Percentiles rank a stretch among this genome's conserved stretches.
Conservation (phyloP, 306 rosid genomes). For the Mimosa bimucronata region DNA sequence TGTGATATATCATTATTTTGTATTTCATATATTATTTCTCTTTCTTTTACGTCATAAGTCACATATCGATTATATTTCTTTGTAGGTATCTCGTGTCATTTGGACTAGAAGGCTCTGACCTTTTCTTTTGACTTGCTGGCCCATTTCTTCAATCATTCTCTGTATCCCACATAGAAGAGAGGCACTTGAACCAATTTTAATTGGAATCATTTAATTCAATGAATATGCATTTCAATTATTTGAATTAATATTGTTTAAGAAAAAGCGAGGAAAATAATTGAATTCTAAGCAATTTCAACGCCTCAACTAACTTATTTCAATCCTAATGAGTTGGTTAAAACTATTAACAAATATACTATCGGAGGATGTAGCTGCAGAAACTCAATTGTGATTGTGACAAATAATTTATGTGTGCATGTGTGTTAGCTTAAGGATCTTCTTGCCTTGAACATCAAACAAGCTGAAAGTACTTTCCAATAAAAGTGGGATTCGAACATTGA, state of each 20-base stretch:
- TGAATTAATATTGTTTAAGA: background rate
- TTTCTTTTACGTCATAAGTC: too few relatives aligned
- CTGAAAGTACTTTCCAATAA: background rate
- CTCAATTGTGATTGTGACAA: conserved; percentile 6
- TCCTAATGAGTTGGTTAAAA: background rate
- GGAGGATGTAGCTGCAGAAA: background rate
- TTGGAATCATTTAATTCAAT: too few relatives aligned
- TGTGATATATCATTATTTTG: too few relatives aligned
- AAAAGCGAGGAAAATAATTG: background rate
- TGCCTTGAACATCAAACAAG: conserved; percentile 15
- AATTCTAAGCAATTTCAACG: background rate
- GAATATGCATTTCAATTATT: background rate
- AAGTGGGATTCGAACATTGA: background rate
- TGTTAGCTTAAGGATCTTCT: background rate
- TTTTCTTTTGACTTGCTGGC: too few relatives aligned
- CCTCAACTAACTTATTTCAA: too few relatives aligned
- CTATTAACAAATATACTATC: too few relatives aligned
- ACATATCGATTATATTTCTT: too few relatives aligned
- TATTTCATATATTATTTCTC: too few relatives aligned
- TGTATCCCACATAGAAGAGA: background rate
- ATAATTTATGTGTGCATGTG: background rate
- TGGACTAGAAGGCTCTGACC: too few relatives aligned
- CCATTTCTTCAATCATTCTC: too few relatives aligned
- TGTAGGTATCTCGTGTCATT: too few relatives aligned
- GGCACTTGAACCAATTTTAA: background rate